Evolutionary conservation across 768 basidiomycete genomes (phyloP).

Genomic region (Clitopilus hobsonii): DNA sequence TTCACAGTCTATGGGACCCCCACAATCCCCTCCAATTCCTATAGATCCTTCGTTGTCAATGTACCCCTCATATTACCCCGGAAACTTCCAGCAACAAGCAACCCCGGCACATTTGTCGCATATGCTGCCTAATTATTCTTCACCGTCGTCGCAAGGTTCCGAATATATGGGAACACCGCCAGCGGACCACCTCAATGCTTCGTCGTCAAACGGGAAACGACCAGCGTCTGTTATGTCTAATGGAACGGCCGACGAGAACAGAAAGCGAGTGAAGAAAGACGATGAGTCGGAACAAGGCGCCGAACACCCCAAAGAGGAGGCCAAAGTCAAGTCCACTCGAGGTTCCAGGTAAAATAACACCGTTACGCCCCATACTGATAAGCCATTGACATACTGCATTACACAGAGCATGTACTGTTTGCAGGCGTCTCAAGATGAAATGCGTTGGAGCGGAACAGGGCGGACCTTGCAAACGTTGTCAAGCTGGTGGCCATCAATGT

Average conservation of each 20-base stretch:
- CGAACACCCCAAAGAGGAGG: constrained; percentile 53
- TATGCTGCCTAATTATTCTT: constrained; percentile 58
- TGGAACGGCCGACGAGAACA: constrained; percentile 29
- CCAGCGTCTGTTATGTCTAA: constrained; percentile 48
- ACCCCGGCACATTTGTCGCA: constrained; percentile 50
- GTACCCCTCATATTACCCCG: constrained; percentile 60
- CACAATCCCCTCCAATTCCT: constrained; percentile 53
- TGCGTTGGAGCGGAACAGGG: constrained; percentile 89
- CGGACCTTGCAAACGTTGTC: constrained; percentile 87
- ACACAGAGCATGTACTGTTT: constrained; percentile 85
- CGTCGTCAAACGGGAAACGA: constrained; percentile 63
- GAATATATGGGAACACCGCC: constrained; percentile 73
- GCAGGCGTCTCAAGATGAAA: constrained; percentile 90
- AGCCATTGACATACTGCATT: constrained; percentile 9
- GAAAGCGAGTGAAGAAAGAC: constrained; percentile 62
- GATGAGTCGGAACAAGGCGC: constrained; percentile 57
- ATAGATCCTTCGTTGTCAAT: constrained; percentile 72
- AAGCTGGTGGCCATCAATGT: constrained; percentile 78
- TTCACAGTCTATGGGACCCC: constrained; percentile 42
- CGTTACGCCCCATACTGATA: not conserved
- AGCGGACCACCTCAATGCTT: constrained; percentile 54
- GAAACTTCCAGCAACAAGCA: constrained; percentile 41
- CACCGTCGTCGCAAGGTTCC: constrained; percentile 77
- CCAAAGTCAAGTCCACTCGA: constrained; percentile 78
- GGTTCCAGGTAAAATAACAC: constrained; percentile 82